A percentile compares a stretch with the other conserved stretches of the same genome.
Evolutionary conservation across 179 eudicot genomes (phyloP).

Genomic region (Drosera spatulata): DNA sequence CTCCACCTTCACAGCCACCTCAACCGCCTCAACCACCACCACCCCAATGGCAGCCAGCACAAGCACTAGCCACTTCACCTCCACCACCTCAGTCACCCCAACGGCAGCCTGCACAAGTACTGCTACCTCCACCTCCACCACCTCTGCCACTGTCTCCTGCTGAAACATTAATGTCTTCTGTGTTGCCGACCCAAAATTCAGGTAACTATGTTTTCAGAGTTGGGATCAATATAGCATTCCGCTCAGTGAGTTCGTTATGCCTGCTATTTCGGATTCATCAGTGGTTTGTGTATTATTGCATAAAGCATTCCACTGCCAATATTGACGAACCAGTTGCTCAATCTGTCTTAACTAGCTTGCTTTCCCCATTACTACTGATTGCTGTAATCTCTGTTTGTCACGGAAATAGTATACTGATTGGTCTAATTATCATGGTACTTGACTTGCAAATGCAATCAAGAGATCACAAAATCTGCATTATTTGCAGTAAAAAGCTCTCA

Average conservation of each 20-base stretch:
- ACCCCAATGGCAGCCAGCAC: slow-evolving; percentile 21
- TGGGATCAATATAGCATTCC: too few species aligned
- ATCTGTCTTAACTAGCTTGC: too few species aligned
- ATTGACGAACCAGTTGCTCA: too few species aligned
- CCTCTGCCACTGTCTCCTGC: too few species aligned
- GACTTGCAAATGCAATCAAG: slow-evolving; percentile 2
- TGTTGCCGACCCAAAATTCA: slow-evolving; percentile 39
- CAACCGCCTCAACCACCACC: not conserved
- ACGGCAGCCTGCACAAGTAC: too few species aligned
- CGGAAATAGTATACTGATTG: not conserved
- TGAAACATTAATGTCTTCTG: slow-evolving; percentile 12
- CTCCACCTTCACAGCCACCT: slow-evolving; percentile 9
- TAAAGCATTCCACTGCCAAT: too few species aligned
- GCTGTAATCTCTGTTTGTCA: slow-evolving; percentile 18
- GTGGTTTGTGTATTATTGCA: slow-evolving; percentile 1
- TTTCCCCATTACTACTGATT: slow-evolving; percentile 41
- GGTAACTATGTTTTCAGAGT: slow-evolving; percentile 29
- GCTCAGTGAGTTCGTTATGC: too few species aligned
- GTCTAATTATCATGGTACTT: slow-evolving; percentile 1
- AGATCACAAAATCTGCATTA: too few species aligned
- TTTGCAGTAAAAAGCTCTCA: slow-evolving; percentile 3
- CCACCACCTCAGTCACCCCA: too few species aligned
- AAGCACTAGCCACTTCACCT: not conserved
- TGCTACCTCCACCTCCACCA: too few species aligned
- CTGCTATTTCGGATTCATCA: too few species aligned